A percentile compares a stretch with the other conserved stretches of the same genome.
These are phyloP conservation scores for Melaleuca alternifolia DNA, from an alignment of 345 rosid species.

Conservation along the genomic window DNA sequence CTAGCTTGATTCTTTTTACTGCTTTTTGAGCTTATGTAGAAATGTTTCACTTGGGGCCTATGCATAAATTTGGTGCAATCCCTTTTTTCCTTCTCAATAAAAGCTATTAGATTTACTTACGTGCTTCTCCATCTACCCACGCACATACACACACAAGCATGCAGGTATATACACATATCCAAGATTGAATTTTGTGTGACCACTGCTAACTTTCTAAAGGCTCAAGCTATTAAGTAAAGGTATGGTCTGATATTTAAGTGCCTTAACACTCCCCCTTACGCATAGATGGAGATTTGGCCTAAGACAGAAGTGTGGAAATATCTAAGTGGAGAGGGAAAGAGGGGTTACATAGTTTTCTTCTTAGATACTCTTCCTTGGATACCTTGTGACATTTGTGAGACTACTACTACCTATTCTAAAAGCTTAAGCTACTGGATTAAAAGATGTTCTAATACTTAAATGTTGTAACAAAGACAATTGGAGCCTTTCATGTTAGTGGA, in stretches of 20 bases:
- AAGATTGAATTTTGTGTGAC: not conserved
- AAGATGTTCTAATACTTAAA: not conserved
- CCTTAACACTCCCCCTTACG: not conserved
- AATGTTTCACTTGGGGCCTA: not conserved
- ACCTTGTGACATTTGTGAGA: not conserved
- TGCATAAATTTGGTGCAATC: not conserved
- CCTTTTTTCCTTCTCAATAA: not conserved
- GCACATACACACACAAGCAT: not conserved
- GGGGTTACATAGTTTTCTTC: not conserved
- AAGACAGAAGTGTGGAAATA: not conserved
- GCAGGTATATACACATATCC: not conserved
- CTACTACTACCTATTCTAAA: not conserved
- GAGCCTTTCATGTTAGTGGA: not conserved
- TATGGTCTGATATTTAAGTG: not conserved
- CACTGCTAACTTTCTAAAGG: not conserved
- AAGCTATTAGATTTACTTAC: not conserved
- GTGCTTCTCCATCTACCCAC: not conserved
- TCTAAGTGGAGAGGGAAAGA: not conserved
- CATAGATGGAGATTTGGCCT: not conserved
- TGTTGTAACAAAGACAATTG: not conserved
- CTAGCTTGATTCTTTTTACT: not conserved
- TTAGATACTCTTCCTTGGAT: not conserved
- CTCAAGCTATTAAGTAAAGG: not conserved
- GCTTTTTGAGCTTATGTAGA: not conserved
- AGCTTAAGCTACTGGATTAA: not conserved